Evolutionary conservation across 768 basidiomycete genomes (phyloP).

Genomic region (Suillus clintonianus): DNA sequence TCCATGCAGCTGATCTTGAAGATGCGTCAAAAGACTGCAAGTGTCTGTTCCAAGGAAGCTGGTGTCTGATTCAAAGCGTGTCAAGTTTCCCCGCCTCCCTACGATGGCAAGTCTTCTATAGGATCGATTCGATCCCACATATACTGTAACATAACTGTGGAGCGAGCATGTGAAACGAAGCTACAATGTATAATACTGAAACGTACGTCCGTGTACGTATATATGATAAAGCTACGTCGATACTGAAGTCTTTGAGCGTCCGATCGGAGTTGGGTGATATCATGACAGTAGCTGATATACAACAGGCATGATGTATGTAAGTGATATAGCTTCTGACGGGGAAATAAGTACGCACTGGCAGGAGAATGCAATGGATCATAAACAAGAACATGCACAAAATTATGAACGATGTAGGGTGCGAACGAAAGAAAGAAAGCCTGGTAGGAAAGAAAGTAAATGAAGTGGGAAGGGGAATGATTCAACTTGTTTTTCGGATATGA

Average conservation of each 20-base stretch:
- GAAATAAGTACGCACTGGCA: not conserved
- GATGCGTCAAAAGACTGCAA: not conserved
- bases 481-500: constrained; percentile 41
- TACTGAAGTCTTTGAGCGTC: not conserved
- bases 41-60: not conserved
- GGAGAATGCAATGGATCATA: not conserved
- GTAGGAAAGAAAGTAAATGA: not conserved
- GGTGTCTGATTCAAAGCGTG: not conserved
- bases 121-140: not conserved
- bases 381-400: not conserved
- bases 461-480: not conserved
- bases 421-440: not conserved
- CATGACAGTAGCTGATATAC: not conserved
- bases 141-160: too few relatives aligned
- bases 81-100: not conserved
- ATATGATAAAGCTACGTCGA: not conserved
- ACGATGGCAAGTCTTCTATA: not conserved
- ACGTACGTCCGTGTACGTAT: not conserved
- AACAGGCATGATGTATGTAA: not conserved
- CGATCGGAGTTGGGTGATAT: not conserved
- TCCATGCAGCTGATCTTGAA: not conserved
- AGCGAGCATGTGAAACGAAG: not conserved
- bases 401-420: not conserved
- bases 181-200: not conserved
- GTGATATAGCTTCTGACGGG: not conserved